Percentiles rank a stretch among this genome's conserved stretches.
Conservation (phyloP, 371 early-diverging fungal genomes). For the Capniomyces stellatus region DNA sequence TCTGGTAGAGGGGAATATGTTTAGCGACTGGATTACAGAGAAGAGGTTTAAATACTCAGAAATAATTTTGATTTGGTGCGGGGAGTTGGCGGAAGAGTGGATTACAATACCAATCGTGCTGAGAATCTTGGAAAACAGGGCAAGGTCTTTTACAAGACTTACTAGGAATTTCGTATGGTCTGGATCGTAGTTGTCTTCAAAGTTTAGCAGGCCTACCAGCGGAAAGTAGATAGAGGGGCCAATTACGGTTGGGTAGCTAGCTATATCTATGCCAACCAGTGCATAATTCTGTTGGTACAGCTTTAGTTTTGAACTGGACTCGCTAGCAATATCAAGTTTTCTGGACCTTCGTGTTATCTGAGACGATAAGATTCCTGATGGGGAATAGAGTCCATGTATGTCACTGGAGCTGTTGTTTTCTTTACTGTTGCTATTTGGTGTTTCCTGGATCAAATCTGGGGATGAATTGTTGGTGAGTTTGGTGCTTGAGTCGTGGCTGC, state of each 20-base stretch:
- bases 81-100: not conserved
- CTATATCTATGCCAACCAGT: not conserved
- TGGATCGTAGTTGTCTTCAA: not conserved
- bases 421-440: too few relatives aligned
- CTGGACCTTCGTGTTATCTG: not conserved
- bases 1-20: not conserved
- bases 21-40: not conserved
- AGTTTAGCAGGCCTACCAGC: not conserved
- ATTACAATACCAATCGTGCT: not conserved
- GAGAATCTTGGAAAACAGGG: not conserved
- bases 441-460: too few relatives aligned
- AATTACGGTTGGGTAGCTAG: not conserved
- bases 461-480: too few relatives aligned
- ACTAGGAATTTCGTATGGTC: not conserved
- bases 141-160: not conserved
- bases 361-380: too few relatives aligned
- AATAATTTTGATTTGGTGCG: slow-evolving; percentile 2
- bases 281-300: not conserved
- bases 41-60: not conserved
- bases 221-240: not conserved
- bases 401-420: too few relatives aligned
- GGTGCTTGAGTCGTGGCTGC: too few relatives aligned
- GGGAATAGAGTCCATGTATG: too few relatives aligned
- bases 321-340: not conserved
- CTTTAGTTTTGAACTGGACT: not conserved